Base-by-base conservation (phyloP, 106 monocot genomes). In the Cymbidium sinense region DNA sequence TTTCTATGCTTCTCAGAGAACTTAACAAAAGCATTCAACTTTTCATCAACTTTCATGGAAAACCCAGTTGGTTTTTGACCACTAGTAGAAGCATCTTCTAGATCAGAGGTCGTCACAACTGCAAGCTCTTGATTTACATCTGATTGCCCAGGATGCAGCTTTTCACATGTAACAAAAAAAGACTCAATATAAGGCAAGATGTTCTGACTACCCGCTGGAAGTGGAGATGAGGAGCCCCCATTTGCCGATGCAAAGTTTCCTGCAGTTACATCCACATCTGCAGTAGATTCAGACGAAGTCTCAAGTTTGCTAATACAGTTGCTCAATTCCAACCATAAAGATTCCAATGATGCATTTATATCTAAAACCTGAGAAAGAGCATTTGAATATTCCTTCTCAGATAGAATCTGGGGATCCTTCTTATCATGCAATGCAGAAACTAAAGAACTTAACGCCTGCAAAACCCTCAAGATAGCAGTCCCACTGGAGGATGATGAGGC, bases 111-210 rank as follows among this genome's bases (percentile, higher is more conserved):
- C 67, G 86, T 55, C 25, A 81, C 37, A 36, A 64, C 31, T 19
- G 70, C 74, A 79, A 87, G 28, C 64, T 91, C 89, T 64, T 91
- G 89, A 31, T 79, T 75, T 54, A 71, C 28, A 51, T 83, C 83
- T 27, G 83, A 41, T 33, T 89, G 89, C 30, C 87, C 87, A 70
- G 91, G 88, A 28, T 79, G 78, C 64, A 98, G 79, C 76, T 98
- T 98, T 69, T 98, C 98, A 75, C 98, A 98, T 9, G 90, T 88
- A 43, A 98, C 94, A 81, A 98, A 98, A 81, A 98, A 98, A 75
- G 98, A 92, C 51, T 98, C 98, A 39, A 98, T 98, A 80, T 94
- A 98, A 25, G 98, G 98, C 44, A 98, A 77, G 27, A 98, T 94
- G 54, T 92, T 98, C 70, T 98, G 98, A 3, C 92, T 86, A 77